Base-by-base conservation (phyloP, 331 rosid species). In the Malus hybrid region DNA sequence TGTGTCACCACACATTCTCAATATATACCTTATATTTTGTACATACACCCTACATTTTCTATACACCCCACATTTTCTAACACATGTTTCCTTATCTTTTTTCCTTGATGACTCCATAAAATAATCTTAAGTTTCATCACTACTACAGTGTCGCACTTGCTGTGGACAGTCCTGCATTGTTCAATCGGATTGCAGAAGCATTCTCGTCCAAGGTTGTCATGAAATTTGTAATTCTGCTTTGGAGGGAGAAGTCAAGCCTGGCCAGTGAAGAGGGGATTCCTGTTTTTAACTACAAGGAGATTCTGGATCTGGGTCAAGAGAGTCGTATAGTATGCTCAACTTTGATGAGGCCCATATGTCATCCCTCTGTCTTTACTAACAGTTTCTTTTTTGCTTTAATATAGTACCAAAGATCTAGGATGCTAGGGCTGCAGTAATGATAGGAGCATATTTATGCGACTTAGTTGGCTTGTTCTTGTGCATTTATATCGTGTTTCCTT, bases 211-310 rank as follows among this genome's bases (percentile, higher is more conserved):
- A 90, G 82, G 85, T 87, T 72, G 72, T 83, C 39, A 80, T 84
- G 84, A 89, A 86, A 78, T 94, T 85, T 74, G 70, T 94, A 57
- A 83, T 94, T 85, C 92, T 92, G 66, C 96, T 94, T 52, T 94
- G 99, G 99, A 97, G 99, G 73, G 91, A 94, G 71, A 94, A 92
- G 77, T 89, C 97, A 70, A 22, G 80, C 68, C 71, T 92, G 81
- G 76, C 77, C 62, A 57, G 62, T 68, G 77, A 85, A 39, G 86
- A 77, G 76, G 82, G 77, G 54, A 82, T 77, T 14, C 85, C 97
- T 32, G 80, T 90, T 67, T 92, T 81, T 76, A 84, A 73, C 79
- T 92, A 86, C 86, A 70, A 44, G 57, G 96, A 94, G 72, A 83
- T 94, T 76, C 31, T 92, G 65, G 84, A 72, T 39, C 80, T 86